Base-by-base conservation (phyloP, 805 yeast genomes). In the Yamadazyma takamatsuzukensis region DNA sequence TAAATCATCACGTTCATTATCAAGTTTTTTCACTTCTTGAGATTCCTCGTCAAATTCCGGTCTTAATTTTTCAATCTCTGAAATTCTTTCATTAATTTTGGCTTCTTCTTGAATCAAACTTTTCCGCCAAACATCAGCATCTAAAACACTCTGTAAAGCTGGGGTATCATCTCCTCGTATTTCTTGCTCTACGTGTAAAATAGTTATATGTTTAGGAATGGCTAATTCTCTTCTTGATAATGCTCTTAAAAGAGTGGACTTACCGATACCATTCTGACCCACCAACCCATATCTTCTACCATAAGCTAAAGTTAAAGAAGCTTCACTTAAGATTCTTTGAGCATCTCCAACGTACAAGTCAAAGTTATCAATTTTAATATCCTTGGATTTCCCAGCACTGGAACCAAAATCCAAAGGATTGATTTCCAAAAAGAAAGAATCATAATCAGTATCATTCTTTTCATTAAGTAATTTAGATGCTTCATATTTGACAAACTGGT, bases 241-340 rank as follows among this genome's bases (percentile, higher is more conserved):
- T 0, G 99, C 99, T 46, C 86, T 74, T 54, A 93, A 68, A 33
- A 93, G 65, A 0, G 98, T 93, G 27, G 97, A 89, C 60, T 93
- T 93, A 80, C 99, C 99, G 47, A 93, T 89, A 90, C 99, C 99
- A 68, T 93, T 93, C 56, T 89, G 95, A 61, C 99, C 99, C 27
- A 93, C 96, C 33, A 93, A 66, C 77, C 98, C 99, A 49, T 93
- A 93, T 56, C 97, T 78, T 59, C 84, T 87, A 34, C 98, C 98
- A 56, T 81, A 81, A 18, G 96, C 80, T 43, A 93, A 72, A 1
- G 96, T 80, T 44, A 93, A 74, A 15, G 88, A 74, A 17, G 97
- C 82, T 56, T 89, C 94, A 27, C 90, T 78, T 43, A 93, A 71
- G 34, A 93, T 90, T 63, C 98, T 78, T 60, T 84, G 82, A 41